These are phyloP conservation scores for Pugionium dolabratum DNA, from an alignment of 345 rosid genomes.

Conservation along the genomic window DNA sequence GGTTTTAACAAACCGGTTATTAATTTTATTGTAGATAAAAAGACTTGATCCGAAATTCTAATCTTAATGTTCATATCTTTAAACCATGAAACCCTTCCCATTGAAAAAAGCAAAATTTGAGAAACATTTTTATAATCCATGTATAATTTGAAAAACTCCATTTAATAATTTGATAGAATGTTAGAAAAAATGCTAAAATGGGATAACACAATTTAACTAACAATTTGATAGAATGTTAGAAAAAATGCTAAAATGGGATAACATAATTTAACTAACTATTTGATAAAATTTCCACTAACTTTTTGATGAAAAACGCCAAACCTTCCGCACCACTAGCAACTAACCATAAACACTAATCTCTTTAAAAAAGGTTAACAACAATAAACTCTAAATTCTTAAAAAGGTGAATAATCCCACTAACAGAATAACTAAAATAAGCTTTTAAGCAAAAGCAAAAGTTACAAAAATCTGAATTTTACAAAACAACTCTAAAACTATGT, in stretches of 20 bases:
- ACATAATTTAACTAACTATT: slow-evolving; percentile 26
- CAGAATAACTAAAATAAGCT: slow-evolving; percentile 16
- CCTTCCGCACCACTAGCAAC: slow-evolving; percentile 24
- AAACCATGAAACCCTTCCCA: no score
- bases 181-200: slow-evolving; percentile 4
- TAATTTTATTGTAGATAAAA: no score
- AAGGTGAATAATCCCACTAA: slow-evolving; percentile 8
- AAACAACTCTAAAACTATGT: neutral
- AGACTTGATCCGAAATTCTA: no score
- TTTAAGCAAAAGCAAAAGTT: slow-evolving; percentile 14
- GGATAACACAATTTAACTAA: slow-evolving; percentile 28
- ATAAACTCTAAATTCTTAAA: slow-evolving; percentile 14
- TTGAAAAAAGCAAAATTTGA: no score
- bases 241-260: slow-evolving; percentile 21
- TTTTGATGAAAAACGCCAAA: slow-evolving; percentile 24
- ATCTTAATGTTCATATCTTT: no score
- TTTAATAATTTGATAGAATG: no score
- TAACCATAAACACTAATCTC: slow-evolving; percentile 13
- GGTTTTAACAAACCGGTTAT: no score
- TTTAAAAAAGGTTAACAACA: slow-evolving; percentile 7
- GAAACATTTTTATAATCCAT: no score
- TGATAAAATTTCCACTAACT: slow-evolving; percentile 16
- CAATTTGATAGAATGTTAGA: no score
- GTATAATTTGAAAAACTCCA: no score
- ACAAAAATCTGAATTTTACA: neutral